Base-by-base conservation (phyloP, 495 filamentous ascomycete genomes). In the Neurospora cerealis region DNA sequence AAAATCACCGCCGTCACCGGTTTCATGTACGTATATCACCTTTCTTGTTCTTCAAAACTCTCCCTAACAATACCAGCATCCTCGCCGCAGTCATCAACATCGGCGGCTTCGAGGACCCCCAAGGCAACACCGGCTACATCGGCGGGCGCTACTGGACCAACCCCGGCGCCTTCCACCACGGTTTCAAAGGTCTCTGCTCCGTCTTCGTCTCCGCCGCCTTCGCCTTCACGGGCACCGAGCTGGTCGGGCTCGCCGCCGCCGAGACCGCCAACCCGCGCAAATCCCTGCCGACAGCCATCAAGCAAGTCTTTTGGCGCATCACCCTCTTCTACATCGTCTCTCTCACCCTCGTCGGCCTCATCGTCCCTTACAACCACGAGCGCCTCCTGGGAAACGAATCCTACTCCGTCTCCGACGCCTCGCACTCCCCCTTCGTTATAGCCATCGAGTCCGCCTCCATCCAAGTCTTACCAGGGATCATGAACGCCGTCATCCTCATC, bases 241-340 rank as follows among this genome's bases (percentile, higher is more conserved):
- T 98, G n/a, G 94, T 97, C 71, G 95, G 94, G 71, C 87, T 97
- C 41, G 93, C 94, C 37, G 93, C 93, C 46, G 94, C 94, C 46
- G 94, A 97, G 79, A 94, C 93, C 3, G 89, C 88, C 5, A 96
- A 96, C 79, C 94, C 94, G 11, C 89, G 93, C 74, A 96, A 95
- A 78, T 92, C 92, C 17, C 87, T 97, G 7, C 94, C 94, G 0
- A 92, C 91, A 0, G 94, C 94, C 60, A 89, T 95, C 78, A 96
- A 96, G 80, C 94, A 97, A 81, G 94, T 97, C 42, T 97, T 97
- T 83, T 97, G 94, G 94, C 91, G 94, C 79, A 97, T 97, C 81
- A 89, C 89, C 19, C 87, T 97, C 75, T 95, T 96, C 82, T 96
- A 96, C 81, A 83, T 95, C 38, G 89, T 93, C 70, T 91, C 91